Conservation (phyloP, 1,139 yeast species). For the Yamadazyma sp. region DNA sequence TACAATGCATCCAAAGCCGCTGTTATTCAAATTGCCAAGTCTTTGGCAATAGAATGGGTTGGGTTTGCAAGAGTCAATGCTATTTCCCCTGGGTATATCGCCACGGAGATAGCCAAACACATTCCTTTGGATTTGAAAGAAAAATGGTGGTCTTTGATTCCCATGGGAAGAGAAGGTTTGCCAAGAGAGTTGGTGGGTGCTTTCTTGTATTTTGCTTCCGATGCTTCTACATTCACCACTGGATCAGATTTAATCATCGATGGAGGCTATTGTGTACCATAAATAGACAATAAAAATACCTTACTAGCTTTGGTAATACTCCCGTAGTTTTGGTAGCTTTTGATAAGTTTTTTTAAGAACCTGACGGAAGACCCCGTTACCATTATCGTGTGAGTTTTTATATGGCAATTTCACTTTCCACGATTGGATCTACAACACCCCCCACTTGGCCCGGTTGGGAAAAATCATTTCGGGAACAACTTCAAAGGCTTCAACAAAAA, state of each 20-base stretch:
- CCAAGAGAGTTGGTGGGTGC: slow-evolving; percentile 57
- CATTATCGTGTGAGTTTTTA: too few species aligned
- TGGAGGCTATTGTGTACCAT: slow-evolving; percentile 44
- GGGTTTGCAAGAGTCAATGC: slow-evolving; percentile 52
- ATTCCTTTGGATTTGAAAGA: slow-evolving; percentile 29
- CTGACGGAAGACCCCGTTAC: too few species aligned
- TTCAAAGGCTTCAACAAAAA: too few species aligned
- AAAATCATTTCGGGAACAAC: too few species aligned
- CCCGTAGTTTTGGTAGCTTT: too few species aligned
- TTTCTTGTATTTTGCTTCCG: slow-evolving; percentile 44
- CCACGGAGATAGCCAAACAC: slow-evolving; percentile 47
- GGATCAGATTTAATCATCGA: slow-evolving; percentile 55
- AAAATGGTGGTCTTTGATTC: slow-evolving; percentile 41
- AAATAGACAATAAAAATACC: not conserved
- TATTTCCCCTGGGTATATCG: slow-evolving; percentile 55
- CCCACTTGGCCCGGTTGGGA: too few species aligned
- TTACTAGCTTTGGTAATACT: too few species aligned
- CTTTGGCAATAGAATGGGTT: slow-evolving; percentile 52
- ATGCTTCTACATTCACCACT: slow-evolving; percentile 50
- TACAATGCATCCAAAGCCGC: slow-evolving; percentile 56
- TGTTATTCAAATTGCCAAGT: slow-evolving; percentile 44
- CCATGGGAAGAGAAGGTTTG: slow-evolving; percentile 50
- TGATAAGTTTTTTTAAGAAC: too few species aligned
- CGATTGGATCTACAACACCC: too few species aligned
- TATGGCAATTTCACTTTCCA: too few species aligned